These are phyloP conservation scores for Microdochium bolleyi DNA, from an alignment of 2,329 filamentous ascomycete genomes.

Conservation along the genomic window DNA sequence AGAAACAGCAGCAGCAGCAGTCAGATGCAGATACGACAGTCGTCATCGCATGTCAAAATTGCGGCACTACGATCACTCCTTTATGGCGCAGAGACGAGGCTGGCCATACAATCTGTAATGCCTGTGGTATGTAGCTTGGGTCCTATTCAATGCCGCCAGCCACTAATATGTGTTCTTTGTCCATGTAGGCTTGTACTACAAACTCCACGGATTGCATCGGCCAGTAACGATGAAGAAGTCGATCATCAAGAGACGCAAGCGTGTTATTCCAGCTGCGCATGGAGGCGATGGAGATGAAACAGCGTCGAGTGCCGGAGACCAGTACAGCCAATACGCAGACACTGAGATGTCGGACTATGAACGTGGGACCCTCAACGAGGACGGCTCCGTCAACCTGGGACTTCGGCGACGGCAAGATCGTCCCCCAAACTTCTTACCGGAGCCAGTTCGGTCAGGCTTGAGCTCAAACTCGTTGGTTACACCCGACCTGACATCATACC, in stretches of 20 bases:
- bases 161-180: conserved; percentile 11
- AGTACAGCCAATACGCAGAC: conserved; percentile 26
- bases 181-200: conserved; percentile 77
- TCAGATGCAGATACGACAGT: conserved; percentile 46
- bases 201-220: conserved; percentile 86
- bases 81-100: conserved; percentile 91
- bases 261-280: conserved; percentile 74
- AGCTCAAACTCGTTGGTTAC: conserved; percentile 34
- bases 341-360: conserved; percentile 29
- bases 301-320: conserved; percentile 38
- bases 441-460: conserved; percentile 33
- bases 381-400: conserved; percentile 58
- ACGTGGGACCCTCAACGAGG: conserved; percentile 51
- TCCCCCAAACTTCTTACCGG: conserved; percentile 37
- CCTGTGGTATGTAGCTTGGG: conserved; percentile 65
- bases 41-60: conserved; percentile 93
- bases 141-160: neutral
- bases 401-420: conserved; percentile 40
- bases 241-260: conserved; percentile 91
- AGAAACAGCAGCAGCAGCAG: conserved; percentile 28
- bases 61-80: conserved; percentile 91
- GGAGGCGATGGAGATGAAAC: conserved; percentile 31
- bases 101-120: conserved; percentile 96
- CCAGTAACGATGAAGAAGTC: conserved; percentile 99
- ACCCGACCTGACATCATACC: conserved; percentile 42